Evolutionary conservation across 2,329 filamentous ascomycete species (phyloP), one percentile per base, ranked within the genome.

Genomic region (Cryphonectria parasitica): DNA sequence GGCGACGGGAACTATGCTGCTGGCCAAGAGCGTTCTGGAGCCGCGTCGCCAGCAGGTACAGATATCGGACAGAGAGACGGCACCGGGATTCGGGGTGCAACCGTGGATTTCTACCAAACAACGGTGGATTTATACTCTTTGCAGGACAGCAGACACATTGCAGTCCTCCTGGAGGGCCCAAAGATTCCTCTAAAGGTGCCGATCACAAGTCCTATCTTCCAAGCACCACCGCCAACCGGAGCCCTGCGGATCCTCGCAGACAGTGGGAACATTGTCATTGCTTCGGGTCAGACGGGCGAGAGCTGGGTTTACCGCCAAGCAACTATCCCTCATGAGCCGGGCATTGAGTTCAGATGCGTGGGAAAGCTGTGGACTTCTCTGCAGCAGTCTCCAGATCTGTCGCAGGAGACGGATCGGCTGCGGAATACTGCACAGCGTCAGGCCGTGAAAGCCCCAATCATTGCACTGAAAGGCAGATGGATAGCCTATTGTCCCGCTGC

Each of bases 281-380:
- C 92, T 68, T 98, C 94, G 65, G 94, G 94, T 2, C 82, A 86
- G 31, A 97, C 93, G 65, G 95, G 95, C 17, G 95, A 98, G 81
- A 90, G 95, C 62, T 97, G 92, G 86, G 83, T 97, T 10, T 98
- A 87, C 75, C 82, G 85, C 11, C 87, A 90, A 73, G 78, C 83
- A 11, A 75, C 81, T 13, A 77, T 81, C 68, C 77, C 80, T 1
- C 80, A 82, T 63, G 86, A 86, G 31, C 77, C 79, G 1, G 81
- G 81, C 31, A 74, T 82, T 61, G 77, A 80, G 22, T 91, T 87
- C 78, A 83, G 81, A 52, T 98, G 94, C 76, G 85, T 96, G 69
- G 95, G 91, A 28, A 99, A 99, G 81, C 83, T 97, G 25, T 99
- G 96, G 96, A 98, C 96, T 0, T 91, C 90, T 61, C 84, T 97